phyloP scores from a whole-genome alignment of 228 moss, liverwort and hornwort genomes.

The Sphagnum fallax region DNA sequence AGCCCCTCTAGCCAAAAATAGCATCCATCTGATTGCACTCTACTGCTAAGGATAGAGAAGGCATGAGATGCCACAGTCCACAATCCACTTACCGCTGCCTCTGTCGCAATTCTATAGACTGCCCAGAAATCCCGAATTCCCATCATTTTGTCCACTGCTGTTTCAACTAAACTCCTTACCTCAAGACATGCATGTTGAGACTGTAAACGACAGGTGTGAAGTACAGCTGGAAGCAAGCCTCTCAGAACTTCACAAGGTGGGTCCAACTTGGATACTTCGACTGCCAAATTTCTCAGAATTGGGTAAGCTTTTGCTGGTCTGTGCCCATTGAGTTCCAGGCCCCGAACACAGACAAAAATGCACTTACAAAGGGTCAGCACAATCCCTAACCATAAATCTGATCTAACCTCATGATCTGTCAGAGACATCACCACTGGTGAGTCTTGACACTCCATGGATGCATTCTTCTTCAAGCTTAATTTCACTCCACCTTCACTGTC shows the following conservation, averaged over 20 bases:
- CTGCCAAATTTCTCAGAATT: slow-evolving; percentile 32
- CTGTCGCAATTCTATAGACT: slow-evolving; percentile 57
- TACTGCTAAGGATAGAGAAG: slow-evolving; percentile 52
- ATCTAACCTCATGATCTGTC: neutral
- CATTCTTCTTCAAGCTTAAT: neutral
- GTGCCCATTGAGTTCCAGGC: slow-evolving; percentile 18
- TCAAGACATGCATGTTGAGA: neutral
- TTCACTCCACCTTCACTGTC: slow-evolving; percentile 9
- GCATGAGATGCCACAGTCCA: slow-evolving; percentile 47
- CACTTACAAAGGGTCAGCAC: slow-evolving; percentile 44
- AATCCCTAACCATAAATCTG: slow-evolving; percentile 15
- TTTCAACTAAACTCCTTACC: neutral
- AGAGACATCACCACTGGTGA: neutral
- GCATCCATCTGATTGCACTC: slow-evolving; percentile 81
- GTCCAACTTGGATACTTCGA: slow-evolving; percentile 18
- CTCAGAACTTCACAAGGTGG: slow-evolving; percentile 34
- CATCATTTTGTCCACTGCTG: slow-evolving; percentile 22
- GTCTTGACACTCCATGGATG: neutral
- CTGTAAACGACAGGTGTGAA: slow-evolving; percentile 19
- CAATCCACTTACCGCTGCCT: slow-evolving; percentile 57
- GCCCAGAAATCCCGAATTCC: slow-evolving; percentile 43
- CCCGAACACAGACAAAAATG: slow-evolving; percentile 24
- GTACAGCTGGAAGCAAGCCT: slow-evolving; percentile 33
- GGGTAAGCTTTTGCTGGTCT: slow-evolving; percentile 9
- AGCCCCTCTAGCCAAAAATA: slow-evolving; percentile 77